phyloP scores from a whole-genome alignment of 257 asterid genomes.

The Galeopsis tetrahit region DNA sequence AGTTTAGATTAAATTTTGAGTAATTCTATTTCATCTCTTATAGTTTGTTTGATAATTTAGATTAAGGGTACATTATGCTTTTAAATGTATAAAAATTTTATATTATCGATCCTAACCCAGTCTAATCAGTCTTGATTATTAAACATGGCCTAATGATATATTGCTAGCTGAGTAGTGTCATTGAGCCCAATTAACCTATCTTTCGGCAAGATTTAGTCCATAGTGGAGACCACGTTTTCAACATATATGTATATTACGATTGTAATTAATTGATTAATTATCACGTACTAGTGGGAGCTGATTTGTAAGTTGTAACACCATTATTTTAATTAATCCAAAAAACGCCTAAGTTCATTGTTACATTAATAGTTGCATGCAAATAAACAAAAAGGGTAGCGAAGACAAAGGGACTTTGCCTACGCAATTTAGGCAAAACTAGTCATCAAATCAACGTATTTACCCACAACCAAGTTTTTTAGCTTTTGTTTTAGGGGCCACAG shows the following conservation, averaged over 20 bases:
- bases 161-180: no score
- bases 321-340: not conserved
- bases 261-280: not conserved
- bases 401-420: not conserved
- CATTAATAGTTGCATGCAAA: conserved; percentile 32
- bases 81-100: no score
- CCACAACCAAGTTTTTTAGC: conserved; percentile 20
- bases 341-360: not conserved
- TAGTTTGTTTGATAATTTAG: no score
- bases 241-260: not conserved
- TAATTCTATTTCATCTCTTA: no score
- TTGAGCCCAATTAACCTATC: no score
- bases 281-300: not conserved
- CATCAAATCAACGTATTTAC: conserved; percentile 29
- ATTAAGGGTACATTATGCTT: no score
- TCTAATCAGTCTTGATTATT: no score
- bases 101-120: no score
- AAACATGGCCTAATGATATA: no score
- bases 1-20: no score
- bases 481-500: conserved; percentile 36
- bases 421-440: conserved; percentile 17
- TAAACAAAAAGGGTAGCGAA: conserved; percentile 20
- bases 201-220: no score
- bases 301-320: not conserved
- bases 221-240: conserved; percentile 27